Percentiles rank a stretch among this genome's conserved stretches.
Conservation (phyloP, 2,329 filamentous ascomycete genomes). For the Chaetomiaceae sp. region DNA sequence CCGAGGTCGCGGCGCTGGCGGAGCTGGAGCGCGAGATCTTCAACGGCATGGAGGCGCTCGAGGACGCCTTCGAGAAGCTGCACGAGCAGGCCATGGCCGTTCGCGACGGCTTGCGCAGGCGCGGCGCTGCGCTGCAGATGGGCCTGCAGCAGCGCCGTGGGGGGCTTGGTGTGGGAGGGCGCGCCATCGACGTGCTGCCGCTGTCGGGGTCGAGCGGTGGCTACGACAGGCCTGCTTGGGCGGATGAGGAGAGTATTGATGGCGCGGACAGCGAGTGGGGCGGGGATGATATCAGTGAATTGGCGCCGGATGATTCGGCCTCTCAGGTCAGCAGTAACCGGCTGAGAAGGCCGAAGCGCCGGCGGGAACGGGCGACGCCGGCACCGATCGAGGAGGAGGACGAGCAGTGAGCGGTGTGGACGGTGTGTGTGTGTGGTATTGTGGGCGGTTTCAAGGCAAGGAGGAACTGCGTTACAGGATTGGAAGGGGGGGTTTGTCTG, state of each 20-base stretch:
- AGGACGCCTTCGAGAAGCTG: slow-evolving; percentile 90
- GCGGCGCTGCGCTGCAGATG: slow-evolving; percentile 68
- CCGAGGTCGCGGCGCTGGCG: slow-evolving; percentile 80
- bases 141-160: slow-evolving; percentile 52
- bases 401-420: slow-evolving; percentile 33
- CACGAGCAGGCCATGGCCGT: slow-evolving; percentile 79
- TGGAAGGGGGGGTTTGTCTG: too few species aligned
- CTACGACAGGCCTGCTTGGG: slow-evolving; percentile 44
- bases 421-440: not conserved
- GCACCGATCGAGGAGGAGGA: slow-evolving; percentile 65
- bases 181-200: slow-evolving; percentile 50
- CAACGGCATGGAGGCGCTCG: slow-evolving; percentile 85
- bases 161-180: slow-evolving; percentile 28
- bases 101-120: slow-evolving; percentile 70
- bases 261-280: slow-evolving; percentile 55
- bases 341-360: slow-evolving; percentile 59
- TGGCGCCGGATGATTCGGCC: slow-evolving; percentile 73
- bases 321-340: slow-evolving; percentile 72
- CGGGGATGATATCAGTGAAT: slow-evolving; percentile 49
- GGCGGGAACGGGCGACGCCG: slow-evolving; percentile 63
- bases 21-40: slow-evolving; percentile 94
- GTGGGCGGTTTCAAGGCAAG: not conserved
- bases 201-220: slow-evolving; percentile 41
- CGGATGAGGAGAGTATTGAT: slow-evolving; percentile 35
- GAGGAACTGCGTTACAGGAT: not conserved